These are phyloP conservation scores for Fomitopsis pulvina DNA, from an alignment of 768 basidiomycete genomes.

Conservation along the genomic window DNA sequence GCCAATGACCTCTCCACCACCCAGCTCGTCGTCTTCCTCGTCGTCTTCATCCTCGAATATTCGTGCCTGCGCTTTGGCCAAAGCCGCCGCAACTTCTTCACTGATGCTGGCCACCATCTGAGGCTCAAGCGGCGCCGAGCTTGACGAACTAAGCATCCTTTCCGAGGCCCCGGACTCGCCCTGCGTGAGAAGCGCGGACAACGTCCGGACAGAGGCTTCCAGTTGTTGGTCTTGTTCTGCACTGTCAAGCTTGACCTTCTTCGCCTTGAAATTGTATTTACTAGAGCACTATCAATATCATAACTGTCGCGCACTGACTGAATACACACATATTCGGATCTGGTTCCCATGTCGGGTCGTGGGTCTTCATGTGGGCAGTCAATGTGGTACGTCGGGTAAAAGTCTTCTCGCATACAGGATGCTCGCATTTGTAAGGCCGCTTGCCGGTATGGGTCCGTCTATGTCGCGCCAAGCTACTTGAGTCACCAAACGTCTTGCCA, in stretches of 20 bases:
- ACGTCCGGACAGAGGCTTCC: conserved; percentile 68
- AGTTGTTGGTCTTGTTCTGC: conserved; percentile 54
- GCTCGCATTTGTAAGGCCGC: conserved; percentile 82
- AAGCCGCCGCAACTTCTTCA: conserved; percentile 73
- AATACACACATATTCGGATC: conserved; percentile 70
- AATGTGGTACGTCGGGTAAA: conserved; percentile 83
- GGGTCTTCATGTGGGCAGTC: conserved; percentile 82
- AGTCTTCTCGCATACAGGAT: conserved; percentile 77
- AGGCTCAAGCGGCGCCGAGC: conserved; percentile 36
- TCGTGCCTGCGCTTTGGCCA: conserved; percentile 66
- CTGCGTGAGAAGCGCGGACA: conserved; percentile 60
- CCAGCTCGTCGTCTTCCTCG: conserved; percentile 46
- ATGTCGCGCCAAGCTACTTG: conserved; percentile 87
- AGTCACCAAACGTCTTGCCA: conserved; percentile 84
- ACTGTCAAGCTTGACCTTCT: conserved; percentile 41
- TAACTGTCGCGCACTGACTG: background rate
- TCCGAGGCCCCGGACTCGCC: conserved; percentile 22
- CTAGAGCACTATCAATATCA: conserved; percentile 26
- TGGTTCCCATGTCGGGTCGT: conserved; percentile 80
- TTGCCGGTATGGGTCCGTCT: conserved; percentile 85
- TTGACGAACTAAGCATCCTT: conserved; percentile 1
- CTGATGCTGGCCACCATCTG: conserved; percentile 67
- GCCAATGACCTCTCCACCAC: conserved; percentile 37
- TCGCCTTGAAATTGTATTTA: conserved; percentile 75
- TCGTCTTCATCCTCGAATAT: conserved; percentile 53